phyloP scores from a whole-genome alignment of 1,139 yeast genomes.

The Yamadazyma siamensis region DNA sequence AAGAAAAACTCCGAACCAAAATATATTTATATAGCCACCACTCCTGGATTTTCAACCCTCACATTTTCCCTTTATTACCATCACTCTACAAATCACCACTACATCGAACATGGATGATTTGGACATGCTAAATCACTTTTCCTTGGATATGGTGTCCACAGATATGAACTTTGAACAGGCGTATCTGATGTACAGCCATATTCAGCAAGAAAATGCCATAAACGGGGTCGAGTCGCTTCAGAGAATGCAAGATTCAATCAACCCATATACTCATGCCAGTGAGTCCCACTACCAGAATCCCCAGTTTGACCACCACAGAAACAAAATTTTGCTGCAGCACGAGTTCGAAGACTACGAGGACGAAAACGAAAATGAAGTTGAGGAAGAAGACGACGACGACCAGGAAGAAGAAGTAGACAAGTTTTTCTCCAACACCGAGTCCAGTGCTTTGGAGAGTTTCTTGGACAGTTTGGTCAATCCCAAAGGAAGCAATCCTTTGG shows the following conservation, averaged over 20 bases:
- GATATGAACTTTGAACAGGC: slow-evolving; percentile 52
- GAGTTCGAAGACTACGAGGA: slow-evolving; percentile 1
- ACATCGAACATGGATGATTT: slow-evolving; percentile 8
- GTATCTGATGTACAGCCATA: slow-evolving; percentile 36
- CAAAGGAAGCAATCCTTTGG: slow-evolving; percentile 25
- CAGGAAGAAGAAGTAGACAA: slow-evolving; percentile 37
- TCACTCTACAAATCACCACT: not conserved
- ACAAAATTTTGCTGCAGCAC: slow-evolving; percentile 3
- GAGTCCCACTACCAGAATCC: not conserved
- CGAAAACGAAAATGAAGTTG: slow-evolving; percentile 5
- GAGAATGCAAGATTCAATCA: slow-evolving; percentile 26
- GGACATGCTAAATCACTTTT: slow-evolving; percentile 16
- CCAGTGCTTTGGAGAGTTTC: slow-evolving; percentile 43
- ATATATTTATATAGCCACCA: no score
- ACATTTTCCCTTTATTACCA: not conserved
- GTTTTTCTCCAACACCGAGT: slow-evolving; percentile 44
- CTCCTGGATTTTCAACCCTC: no score
- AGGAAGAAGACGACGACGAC: slow-evolving; percentile 14
- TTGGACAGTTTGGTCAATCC: slow-evolving; percentile 44
- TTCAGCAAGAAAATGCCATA: slow-evolving; percentile 40
- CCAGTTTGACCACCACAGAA: slow-evolving; percentile 4
- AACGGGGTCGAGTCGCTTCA: slow-evolving; percentile 38
- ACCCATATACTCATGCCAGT: not conserved
- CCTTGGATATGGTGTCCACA: slow-evolving; percentile 29
- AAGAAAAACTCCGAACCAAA: no score